These are phyloP conservation scores for Pythium brachiatum DNA, from an alignment of 352 stramenopile genomes.

Conservation along the genomic window DNA sequence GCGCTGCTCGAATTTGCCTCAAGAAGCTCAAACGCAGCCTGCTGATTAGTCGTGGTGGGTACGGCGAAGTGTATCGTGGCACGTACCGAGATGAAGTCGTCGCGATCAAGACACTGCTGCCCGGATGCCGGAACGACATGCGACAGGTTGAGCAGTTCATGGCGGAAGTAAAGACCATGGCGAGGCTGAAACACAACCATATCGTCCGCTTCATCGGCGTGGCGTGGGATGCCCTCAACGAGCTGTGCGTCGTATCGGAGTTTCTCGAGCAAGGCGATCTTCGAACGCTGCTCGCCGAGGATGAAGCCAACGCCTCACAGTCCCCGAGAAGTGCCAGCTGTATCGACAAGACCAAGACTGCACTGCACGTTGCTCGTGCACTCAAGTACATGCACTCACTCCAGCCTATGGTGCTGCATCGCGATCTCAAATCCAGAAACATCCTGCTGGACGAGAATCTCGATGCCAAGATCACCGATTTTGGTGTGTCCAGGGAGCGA, in stretches of 20 bases:
- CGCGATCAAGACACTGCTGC: constrained; percentile 58
- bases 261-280: constrained; percentile 26
- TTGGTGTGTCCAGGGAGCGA: constrained; percentile 17
- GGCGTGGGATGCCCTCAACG: constrained; percentile 41
- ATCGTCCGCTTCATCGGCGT: constrained; percentile 69
- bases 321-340: constrained; percentile 5
- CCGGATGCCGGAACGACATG: constrained; percentile 46
- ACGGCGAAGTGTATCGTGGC: constrained; percentile 48
- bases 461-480: constrained; percentile 19
- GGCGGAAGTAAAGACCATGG: constrained; percentile 56
- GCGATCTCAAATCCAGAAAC: constrained; percentile 19
- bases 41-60: constrained; percentile 47
- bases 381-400: constrained; percentile 19
- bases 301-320: background rate
- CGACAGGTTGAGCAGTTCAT: constrained; percentile 51
- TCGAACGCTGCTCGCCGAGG: constrained; percentile 9
- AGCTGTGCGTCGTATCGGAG: constrained; percentile 27
- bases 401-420: constrained; percentile 10
- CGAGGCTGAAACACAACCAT: constrained; percentile 51
- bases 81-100: constrained; percentile 45
- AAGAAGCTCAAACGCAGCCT: constrained; percentile 40
- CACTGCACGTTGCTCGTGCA: constrained; percentile 15
- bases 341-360: constrained; percentile 17
- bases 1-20: constrained; percentile 37
- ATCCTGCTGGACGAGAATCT: constrained; percentile 15